Evolutionary conservation across 2,329 filamentous ascomycete genomes (phyloP).

Genomic region (Cercospora sp.): DNA sequence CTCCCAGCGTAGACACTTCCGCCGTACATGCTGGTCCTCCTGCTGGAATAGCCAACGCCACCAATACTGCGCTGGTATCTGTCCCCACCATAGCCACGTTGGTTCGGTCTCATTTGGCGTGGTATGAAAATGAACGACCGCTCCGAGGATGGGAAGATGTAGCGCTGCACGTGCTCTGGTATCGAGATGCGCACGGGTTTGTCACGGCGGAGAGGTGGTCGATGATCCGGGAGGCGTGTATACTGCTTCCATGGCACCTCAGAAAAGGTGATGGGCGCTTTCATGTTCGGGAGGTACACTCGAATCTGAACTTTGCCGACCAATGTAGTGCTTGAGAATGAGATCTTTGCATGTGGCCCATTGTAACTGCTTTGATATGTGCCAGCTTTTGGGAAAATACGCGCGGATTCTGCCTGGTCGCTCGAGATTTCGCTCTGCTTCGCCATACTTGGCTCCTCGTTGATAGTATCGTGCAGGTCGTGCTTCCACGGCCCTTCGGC

Average conservation of each 20-base stretch:
- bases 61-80: constrained; percentile 73
- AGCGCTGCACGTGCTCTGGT: constrained; percentile 74
- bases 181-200: constrained; percentile 95
- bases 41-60: constrained; percentile 65
- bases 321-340: constrained; percentile 77
- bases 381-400: constrained; percentile 29
- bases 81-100: constrained; percentile 69
- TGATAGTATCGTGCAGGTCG: constrained; percentile 74
- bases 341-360: constrained; percentile 30
- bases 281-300: constrained; percentile 76
- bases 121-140: constrained; percentile 98
- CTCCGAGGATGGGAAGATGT: constrained; percentile 87
- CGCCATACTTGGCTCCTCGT: constrained; percentile 43
- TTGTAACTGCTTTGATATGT: constrained; percentile 14
- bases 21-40: constrained; percentile 78
- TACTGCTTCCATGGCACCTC: constrained; percentile 84
- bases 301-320: constrained; percentile 84
- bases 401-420: constrained; percentile 30
- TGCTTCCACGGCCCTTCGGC: constrained; percentile 83
- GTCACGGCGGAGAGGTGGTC: constrained; percentile 88
- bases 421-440: constrained; percentile 24
- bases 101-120: constrained; percentile 86
- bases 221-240: constrained; percentile 90
- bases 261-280: constrained; percentile 67
- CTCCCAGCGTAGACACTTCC: constrained; percentile 85